Evolutionary conservation across 257 asterid species (phyloP), one percentile per base, ranked within the genome.

Genomic region (Paulownia fortunei): DNA sequence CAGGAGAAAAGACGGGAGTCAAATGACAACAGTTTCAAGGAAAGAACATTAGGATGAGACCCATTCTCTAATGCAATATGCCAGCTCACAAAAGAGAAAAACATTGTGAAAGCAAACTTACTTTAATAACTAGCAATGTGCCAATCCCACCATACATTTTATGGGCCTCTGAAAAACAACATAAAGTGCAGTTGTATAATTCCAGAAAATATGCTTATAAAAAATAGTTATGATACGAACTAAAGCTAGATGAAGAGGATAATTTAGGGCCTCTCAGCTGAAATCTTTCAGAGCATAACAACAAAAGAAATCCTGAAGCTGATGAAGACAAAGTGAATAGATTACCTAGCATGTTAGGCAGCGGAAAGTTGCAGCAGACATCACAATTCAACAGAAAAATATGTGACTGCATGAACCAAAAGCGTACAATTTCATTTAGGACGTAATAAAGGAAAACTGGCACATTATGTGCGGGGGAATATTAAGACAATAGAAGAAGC

Each of bases 341-440:
- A 74, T 76, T 82, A 91, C 97, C 97, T 64, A 91, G 86, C 92
- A 91, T 85, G 84, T 82, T 84, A 18, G 91, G 83, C 73, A 91
- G 83, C 51, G 93, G 95, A 80, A 88, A 91, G 80, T 74, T 89
- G 91, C 95, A 91, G 89, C 97, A 91, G 73, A 91, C 92, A 68
- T 91, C 93, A 82, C 84, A 88, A 67, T 91, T 91, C 88, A 91
- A 81, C 88, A 91, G 73, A 78, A 91, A 85, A 60, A 91, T 87
- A 71, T 88, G 92, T 0, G 97, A 89, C 95, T 92, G 92, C 82
- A 77, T 32, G 27, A 80, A 81, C 68, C 68, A 79, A 34, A 76
- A 69, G 13, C 75, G 11, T 11, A 72, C 13, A 30, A 24, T 52
- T 32, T 68, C 81, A 73, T 27, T 62, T 24, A 82, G 79, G 74